These are phyloP conservation scores for Colletotrichum sp. DNA, from an alignment of 2,329 filamentous ascomycete species.

Conservation along the genomic window DNA sequence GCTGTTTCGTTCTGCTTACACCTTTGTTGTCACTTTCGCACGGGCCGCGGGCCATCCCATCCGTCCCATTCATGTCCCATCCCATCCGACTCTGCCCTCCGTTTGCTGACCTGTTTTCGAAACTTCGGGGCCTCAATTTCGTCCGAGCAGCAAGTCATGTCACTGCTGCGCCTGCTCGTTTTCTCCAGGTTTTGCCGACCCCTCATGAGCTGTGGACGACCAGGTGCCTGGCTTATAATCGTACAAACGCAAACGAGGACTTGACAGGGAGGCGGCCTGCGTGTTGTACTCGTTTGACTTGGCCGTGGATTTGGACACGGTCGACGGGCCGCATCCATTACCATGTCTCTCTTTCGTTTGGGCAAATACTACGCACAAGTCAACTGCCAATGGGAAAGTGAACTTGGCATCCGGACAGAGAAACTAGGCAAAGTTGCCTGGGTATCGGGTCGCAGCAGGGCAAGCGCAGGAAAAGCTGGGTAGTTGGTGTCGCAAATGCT, in stretches of 20 bases:
- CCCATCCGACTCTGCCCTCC: neutral
- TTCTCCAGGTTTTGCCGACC: neutral
- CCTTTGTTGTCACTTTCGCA: constrained; percentile 15
- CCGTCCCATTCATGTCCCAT: neutral
- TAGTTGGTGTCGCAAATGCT: neutral
- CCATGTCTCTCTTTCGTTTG: neutral
- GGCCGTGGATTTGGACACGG: neutral
- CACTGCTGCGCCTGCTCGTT: neutral
- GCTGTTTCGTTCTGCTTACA: neutral
- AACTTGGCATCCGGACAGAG: neutral
- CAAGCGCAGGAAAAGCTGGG: neutral
- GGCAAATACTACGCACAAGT: neutral
- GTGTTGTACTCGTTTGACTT: neutral
- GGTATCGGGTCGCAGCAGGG: neutral
- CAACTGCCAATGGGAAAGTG: neutral
- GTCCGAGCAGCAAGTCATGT: constrained; percentile 4
- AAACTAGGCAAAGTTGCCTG: neutral
- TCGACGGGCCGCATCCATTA: neutral
- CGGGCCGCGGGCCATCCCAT: constrained; percentile 15
- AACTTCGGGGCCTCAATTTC: constrained; percentile 3
- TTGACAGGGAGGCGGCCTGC: neutral
- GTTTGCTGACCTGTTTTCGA: constrained; percentile 8
- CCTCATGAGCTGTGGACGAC: neutral
- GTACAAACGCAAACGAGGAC: neutral
- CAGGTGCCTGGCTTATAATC: neutral